Evolutionary conservation across 139 green algal species (phyloP), one percentile per base, ranked within the genome.

Genomic region (Pleodorina starrii): DNA sequence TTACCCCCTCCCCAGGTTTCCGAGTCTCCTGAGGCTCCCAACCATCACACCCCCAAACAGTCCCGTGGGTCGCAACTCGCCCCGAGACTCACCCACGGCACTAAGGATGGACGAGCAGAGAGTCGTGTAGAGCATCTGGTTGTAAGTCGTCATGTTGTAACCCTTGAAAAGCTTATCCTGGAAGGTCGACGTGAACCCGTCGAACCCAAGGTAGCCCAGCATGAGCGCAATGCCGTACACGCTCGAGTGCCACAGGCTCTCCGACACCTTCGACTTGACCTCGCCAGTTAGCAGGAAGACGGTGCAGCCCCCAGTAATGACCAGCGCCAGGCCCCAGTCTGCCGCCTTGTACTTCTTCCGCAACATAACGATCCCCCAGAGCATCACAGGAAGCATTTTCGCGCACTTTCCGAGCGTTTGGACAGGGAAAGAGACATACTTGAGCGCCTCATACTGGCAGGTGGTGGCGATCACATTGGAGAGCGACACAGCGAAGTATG

Each of bases 391-490:
- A 71, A 90, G 54, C 95, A 98, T 98, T 92, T 99, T 99, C 57
- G 97, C 98, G 75, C 96, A 99, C 92, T 99, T 99, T 66, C 95
- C 96, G 50, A 98, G 91, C 0, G 97, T 98, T 87, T 99, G 98
- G 38, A 99, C 88, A 0, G 98, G 96, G 90, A 99, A 99, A 44
- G 94, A 97, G 2, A 99, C 95, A 93, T 99, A 97, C 90, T 99
- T 99, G 17, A 99, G 93, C 21, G 98, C 98, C 90, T 99, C 98
- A 71, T 99, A 99, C 92, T 99, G 98, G 93, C 98, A 99, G 80
- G 94, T 97, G 1, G 98, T 99, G 38, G 98, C 98, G 48, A 98
- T 92, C 25, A 99, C 97, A 84, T 99, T 99, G 69, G 96, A 98
- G 9, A 98, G 69, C 6, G 95, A 97, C 25, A 98, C 96, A 25